Base-by-base conservation (phyloP, 495 filamentous ascomycete genomes). In the Bathelium albidoporum region DNA sequence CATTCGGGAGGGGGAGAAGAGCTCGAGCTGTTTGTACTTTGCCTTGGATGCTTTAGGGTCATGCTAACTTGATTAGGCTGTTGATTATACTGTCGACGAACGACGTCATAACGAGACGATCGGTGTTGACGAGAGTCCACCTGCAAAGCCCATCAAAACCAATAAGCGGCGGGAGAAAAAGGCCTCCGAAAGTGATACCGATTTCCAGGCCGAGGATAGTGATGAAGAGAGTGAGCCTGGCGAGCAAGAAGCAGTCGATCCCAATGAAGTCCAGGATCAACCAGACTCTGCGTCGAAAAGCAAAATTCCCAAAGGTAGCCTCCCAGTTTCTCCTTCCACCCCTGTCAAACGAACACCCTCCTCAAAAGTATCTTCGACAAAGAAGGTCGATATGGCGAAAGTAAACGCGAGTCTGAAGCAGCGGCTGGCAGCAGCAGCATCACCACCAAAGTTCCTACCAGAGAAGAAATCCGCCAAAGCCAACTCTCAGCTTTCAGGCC, bases 1-100 rank as follows among this genome's bases (percentile, higher is more conserved):
- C 81, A 9, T 81, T 96, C 34, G 95, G 95, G 1, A 85, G 93
- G 29, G 94, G 95, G 26, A 92, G 89, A 65, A 81, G 91, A 45
- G 79, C 80, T 18, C 74, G 82, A 52, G 72, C 74, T 63, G 83
- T 85, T 72, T 71, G 76, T 76, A n/a, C 39, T 44, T 62, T 82
- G 29, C 72, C 78, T 61, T 84, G 81, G 59, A 64, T 68, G 1
- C 2, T 12, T 43, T 29, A 31, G 29, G 52, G 1, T 16, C 7
- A 32, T 5, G 18, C 60, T 62, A 24, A 62, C 60, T 45, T 28
- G 26, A 32, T 22, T 43, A 63, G 62, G 58, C 45, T 29, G 64
- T 71, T 39, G 65, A 73, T 59, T 71, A 73, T 55, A 26, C 43
- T 28, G 60, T 59, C 18, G 58, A 67, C 28, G 63, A 69, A 24